phyloP scores from a whole-genome alignment of 176 grass and related monocot genomes.

The Rhynchospora pubera region DNA sequence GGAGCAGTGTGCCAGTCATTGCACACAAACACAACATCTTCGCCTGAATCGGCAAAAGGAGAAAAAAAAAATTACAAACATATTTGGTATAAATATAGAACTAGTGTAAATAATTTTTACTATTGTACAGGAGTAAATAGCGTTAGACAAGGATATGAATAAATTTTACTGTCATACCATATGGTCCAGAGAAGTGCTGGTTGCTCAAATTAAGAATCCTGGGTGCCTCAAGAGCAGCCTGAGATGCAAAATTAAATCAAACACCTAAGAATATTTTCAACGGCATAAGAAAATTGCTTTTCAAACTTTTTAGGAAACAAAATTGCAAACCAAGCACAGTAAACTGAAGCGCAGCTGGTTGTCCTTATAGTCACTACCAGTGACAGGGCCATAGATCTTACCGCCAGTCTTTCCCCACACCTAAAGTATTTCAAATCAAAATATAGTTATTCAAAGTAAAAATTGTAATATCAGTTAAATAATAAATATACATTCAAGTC shows the following conservation, averaged over 20 bases:
- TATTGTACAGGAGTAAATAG: background rate
- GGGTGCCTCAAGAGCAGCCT: constrained; percentile 82
- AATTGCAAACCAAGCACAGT: constrained; percentile 63
- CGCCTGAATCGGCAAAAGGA: constrained; percentile 37
- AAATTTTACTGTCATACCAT: constrained; percentile 38
- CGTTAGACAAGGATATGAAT: background rate
- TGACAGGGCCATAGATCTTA: constrained; percentile 83
- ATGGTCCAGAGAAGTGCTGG: constrained; percentile 50
- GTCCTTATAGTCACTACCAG: constrained; percentile 65
- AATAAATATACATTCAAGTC: background rate
- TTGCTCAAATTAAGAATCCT: constrained; percentile 72
- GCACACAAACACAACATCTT: constrained; percentile 78
- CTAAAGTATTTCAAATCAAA: constrained; percentile 29
- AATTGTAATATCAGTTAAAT: background rate
- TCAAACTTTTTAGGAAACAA: background rate
- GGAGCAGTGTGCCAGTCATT: constrained; percentile 94
- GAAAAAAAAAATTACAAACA: background rate
- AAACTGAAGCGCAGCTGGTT: constrained; percentile 91
- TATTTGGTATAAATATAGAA: constrained; percentile 1
- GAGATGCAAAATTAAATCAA: constrained; percentile 23
- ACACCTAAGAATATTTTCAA: constrained; percentile 8
- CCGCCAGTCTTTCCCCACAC: constrained; percentile 93
- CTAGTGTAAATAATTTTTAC: background rate
- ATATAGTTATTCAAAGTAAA: background rate
- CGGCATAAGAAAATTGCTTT: background rate